Base-by-base conservation (phyloP, 2,329 filamentous ascomycete genomes). In the Neofusicoccum cordaticola region DNA sequence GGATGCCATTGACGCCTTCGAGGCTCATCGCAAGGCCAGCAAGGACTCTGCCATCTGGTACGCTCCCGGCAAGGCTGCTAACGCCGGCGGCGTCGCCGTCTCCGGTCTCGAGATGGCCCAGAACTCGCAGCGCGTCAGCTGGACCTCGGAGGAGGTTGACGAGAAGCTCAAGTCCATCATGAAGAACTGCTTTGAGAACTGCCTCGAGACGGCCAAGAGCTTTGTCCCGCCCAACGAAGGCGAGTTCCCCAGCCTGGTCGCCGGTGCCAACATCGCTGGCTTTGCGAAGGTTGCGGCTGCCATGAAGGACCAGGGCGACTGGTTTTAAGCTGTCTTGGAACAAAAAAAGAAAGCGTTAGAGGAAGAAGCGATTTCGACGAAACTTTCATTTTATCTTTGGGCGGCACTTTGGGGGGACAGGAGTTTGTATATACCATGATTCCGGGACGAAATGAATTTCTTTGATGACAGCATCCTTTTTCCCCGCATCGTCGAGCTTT, bases 91-190 rank as follows among this genome's bases (percentile, higher is more conserved):
- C 85, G 95, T 98, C 65, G 95, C 95, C 65, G 95, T 99, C 45
- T 97, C 93, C 2, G 95, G 95, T 72, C 88, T 99, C 50, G 95
- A 99, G 86, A 99, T 99, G 95, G 93, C 94, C 7, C 95, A 99
- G 87, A 98, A 99, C 87, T 94, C 90, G 69, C 81, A 89, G 79
- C 90, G 94, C 67, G 84, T 97, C 69, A 86, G 82, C 74, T 99
- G 95, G 95, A 91, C 91, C 34, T 75, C 84, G 52, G 91, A 97
- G 84, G 90, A 97, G 83, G 95, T 98, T 69, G 94, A 98, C 81
- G 82, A 85, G 71, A 92, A 92, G 82, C 89, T 99, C 75, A 93
- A 96, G 86, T 84, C 80, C 72, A 98, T 98, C 82, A 99, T 99
- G 95, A 90, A 94, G 85, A 85, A 87, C 69, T 94, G 91, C 78